phyloP scores from a whole-genome alignment of 139 green algal genomes.

The Ettlia oleoabundans region DNA sequence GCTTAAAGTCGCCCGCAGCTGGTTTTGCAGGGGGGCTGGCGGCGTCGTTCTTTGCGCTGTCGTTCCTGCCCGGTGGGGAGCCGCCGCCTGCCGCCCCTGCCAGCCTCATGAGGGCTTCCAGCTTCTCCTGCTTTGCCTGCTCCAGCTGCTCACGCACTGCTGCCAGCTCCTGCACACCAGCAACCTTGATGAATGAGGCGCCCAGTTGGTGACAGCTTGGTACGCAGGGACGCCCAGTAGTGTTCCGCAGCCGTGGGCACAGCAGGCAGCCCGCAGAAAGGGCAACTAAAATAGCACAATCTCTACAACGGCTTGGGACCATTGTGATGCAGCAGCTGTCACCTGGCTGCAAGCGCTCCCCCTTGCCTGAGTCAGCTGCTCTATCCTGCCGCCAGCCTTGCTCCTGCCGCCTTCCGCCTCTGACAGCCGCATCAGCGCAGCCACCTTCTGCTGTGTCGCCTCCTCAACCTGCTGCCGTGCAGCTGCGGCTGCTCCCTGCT shows the following conservation, averaged over 20 bases:
- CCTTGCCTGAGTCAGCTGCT: conserved; percentile 12
- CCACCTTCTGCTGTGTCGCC: conserved; percentile 41
- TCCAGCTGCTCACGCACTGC: conserved; percentile 32
- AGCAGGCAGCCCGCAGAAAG: not conserved
- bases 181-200: too few species aligned
- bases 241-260: too few species aligned
- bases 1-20: not conserved
- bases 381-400: conserved; percentile 20
- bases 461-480: conserved; percentile 14
- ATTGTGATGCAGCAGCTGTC: too few species aligned
- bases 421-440: conserved; percentile 37
- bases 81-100: not conserved
- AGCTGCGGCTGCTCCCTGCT: not conserved
- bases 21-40: not conserved
- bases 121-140: conserved; percentile 53
- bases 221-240: too few species aligned
- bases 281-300: not conserved
- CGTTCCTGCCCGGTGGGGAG: not conserved
- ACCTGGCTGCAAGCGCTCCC: too few species aligned
- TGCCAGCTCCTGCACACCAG: conserved; percentile 28
- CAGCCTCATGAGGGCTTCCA: conserved; percentile 44
- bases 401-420: conserved; percentile 12
- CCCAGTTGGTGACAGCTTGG: too few species aligned
- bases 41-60: conserved; percentile 23
- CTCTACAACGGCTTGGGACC: too few species aligned